Percentiles rank a stretch among this genome's conserved stretches.
Evolutionary conservation across 177 flowering plant genomes (phyloP).

Genomic region (Tripterygium wilfordii): DNA sequence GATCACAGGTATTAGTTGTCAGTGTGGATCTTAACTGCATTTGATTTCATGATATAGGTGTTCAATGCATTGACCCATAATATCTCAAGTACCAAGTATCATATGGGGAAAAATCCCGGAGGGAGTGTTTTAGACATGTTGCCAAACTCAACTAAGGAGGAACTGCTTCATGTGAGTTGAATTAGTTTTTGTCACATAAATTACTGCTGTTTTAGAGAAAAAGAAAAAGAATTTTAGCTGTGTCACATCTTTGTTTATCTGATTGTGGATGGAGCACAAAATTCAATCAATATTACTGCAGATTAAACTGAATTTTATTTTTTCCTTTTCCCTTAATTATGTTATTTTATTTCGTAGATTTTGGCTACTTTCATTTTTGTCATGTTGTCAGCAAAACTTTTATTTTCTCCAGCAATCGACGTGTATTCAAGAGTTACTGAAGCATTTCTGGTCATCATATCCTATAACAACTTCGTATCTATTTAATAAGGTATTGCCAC

Average conservation of each 20-base stretch:
- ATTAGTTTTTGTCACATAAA: neutral
- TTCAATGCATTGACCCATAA: slow-evolving; percentile 65
- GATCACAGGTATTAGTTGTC: too few relatives aligned
- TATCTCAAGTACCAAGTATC: slow-evolving; percentile 65
- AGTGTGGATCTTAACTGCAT: neutral
- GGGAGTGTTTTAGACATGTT: slow-evolving; percentile 74
- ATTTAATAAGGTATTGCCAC: slow-evolving; percentile 73
- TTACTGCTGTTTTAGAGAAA: neutral
- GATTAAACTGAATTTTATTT: neutral
- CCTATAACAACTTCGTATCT: slow-evolving; percentile 80
- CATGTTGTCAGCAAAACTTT: neutral
- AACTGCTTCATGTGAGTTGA: slow-evolving; percentile 72
- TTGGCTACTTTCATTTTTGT: slow-evolving; percentile 1
- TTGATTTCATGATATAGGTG: slow-evolving; percentile 42
- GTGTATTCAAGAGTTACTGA: slow-evolving; percentile 77
- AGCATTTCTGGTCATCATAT: slow-evolving; percentile 97
- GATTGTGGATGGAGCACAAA: neutral
- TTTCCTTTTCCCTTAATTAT: too few relatives aligned
- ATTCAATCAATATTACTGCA: neutral
- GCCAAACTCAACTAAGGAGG: slow-evolving; percentile 66
- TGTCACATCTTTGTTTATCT: neutral
- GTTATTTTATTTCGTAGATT: neutral
- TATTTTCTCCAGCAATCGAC: slow-evolving; percentile 72
- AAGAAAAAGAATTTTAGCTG: too few relatives aligned
- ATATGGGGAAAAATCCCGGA: slow-evolving; percentile 67